Conservation (phyloP, 805 yeast species). For the Candida nonsorbophila region DNA sequence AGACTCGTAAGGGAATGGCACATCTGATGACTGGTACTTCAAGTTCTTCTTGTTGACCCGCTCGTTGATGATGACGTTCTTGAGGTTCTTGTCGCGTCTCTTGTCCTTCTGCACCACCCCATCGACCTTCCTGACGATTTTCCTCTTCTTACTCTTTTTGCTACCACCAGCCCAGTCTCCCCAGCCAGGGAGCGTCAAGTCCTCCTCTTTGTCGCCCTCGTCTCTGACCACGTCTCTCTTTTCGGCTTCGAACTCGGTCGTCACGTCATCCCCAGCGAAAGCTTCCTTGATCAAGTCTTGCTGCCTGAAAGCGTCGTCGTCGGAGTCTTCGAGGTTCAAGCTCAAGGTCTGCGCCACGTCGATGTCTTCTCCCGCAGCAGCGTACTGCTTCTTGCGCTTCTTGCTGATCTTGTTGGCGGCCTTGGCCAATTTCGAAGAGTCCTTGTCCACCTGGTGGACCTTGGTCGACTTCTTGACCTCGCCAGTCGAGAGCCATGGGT, state of each 20-base stretch:
- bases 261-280: constrained; percentile 96
- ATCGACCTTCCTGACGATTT: constrained; percentile 62
- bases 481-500: constrained; percentile 33
- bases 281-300: constrained; percentile 83
- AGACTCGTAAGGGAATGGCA: constrained; percentile 92
- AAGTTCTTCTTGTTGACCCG: constrained; percentile 74
- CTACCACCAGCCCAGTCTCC: constrained; percentile 90
- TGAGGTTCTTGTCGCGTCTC: constrained; percentile 71
- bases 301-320: constrained; percentile 56
- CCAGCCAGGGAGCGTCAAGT: constrained; percentile 92
- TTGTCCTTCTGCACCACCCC: constrained; percentile 71
- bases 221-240: constrained; percentile 61
- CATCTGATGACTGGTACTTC: constrained; percentile 83
- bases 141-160: constrained; percentile 42
- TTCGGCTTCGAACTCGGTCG: constrained; percentile 71
- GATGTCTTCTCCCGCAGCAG: constrained; percentile 38
- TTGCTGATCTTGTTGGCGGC: constrained; percentile 35
- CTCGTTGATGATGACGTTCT: constrained; percentile 87
- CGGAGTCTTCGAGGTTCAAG: constrained; percentile 14
- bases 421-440: constrained; percentile 32
- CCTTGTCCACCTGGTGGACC: constrained; percentile 24
- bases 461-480: constrained; percentile 25
- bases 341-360: constrained; percentile 51
- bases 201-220: constrained; percentile 86
- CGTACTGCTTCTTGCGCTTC: constrained; percentile 15